Base-by-base conservation (phyloP, 2,329 filamentous ascomycete species). In the Ascochyta lentis region DNA sequence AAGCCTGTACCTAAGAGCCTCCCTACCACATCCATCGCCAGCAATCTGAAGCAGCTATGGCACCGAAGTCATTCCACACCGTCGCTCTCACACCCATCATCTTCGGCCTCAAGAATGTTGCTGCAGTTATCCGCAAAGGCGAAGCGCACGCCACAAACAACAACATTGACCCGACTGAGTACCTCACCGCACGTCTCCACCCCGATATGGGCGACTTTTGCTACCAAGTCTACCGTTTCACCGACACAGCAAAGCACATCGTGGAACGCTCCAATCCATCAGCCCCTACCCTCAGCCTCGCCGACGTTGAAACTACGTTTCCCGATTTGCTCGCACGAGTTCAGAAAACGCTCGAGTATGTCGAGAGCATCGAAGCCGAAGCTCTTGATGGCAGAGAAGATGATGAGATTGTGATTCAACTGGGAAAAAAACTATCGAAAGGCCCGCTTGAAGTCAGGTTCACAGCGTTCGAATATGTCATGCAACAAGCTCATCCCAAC, bases 401-500 rank as follows among this genome's bases (percentile, higher is more conserved):
- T 0, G 59, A 63, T 3, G 74, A 80, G 57, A 65, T 83, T 7
- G 56, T 72, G 5, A 56, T 83, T 33, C 67, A 72, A 37, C 26
- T 64, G 4, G 43, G 35, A 0, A 49, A 45, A 27, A 19, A 49
- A 5, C 29, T 38, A 15, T 47, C 53, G 4, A 50, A 45, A 0
- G 43, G 41, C 39, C 63, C 63, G 4, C 66, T 65, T 4, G 74
- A 81, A 47, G 44, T 68, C 6, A 77, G 76, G 53, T 78, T 82
- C 13, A 76, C 76, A 2, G 79, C 73, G 65, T 72, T 22, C 50
- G 71, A 76, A 2, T 89, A 84, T 66, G 66, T 84, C 22, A 66
- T 73, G 37, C 73, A 74, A 3, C 39, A 52, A n/a, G 78, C 74
- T 4, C 51, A 86, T 39, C 86, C 87, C 22, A 88, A 89, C 66